Evolutionary conservation across 2,329 filamentous ascomycete species (phyloP).

Genomic region (Paecilomyces formosus): DNA sequence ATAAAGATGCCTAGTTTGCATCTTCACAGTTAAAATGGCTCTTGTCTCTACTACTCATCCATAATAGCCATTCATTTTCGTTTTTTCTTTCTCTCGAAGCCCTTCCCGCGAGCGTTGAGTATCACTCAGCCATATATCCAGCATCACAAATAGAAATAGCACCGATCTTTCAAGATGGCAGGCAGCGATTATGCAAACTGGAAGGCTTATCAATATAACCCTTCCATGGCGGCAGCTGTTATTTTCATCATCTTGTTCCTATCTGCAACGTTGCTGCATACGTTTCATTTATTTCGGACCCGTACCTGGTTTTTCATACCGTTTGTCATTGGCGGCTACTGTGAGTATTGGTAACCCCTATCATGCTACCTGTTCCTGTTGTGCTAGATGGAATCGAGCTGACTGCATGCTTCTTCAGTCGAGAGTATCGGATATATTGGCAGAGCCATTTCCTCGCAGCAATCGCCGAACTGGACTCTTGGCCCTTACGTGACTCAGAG

Average conservation of each 20-base stretch:
- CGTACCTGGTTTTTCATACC: slow-evolving; percentile 42
- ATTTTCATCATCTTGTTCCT: slow-evolving; percentile 42
- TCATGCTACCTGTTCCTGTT: no score
- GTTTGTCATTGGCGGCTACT: slow-evolving; percentile 30
- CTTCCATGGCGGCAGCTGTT: slow-evolving; percentile 40
- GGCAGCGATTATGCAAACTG: background rate
- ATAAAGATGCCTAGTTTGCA: background rate
- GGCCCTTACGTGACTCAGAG: slow-evolving; percentile 21
- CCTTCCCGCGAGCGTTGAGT: background rate
- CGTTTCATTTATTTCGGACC: slow-evolving; percentile 34
- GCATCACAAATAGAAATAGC: background rate
- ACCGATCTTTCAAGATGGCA: background rate
- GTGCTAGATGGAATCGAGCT: background rate
- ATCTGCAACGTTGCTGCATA: slow-evolving; percentile 34
- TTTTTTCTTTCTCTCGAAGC: background rate
- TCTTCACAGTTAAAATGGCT: background rate
- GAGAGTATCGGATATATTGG: slow-evolving; percentile 48
- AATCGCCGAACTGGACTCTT: slow-evolving; percentile 21
- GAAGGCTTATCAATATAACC: slow-evolving; percentile 31
- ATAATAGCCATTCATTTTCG: background rate
- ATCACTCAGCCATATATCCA: background rate
- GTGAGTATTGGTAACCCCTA: slow-evolving; percentile 17
- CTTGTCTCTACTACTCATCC: background rate
- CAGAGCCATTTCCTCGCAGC: slow-evolving; percentile 35
- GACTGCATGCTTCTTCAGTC: slow-evolving; percentile 25